Evolutionary conservation across 805 yeast genomes (phyloP).

Genomic region (Ogataea ramenticola): DNA sequence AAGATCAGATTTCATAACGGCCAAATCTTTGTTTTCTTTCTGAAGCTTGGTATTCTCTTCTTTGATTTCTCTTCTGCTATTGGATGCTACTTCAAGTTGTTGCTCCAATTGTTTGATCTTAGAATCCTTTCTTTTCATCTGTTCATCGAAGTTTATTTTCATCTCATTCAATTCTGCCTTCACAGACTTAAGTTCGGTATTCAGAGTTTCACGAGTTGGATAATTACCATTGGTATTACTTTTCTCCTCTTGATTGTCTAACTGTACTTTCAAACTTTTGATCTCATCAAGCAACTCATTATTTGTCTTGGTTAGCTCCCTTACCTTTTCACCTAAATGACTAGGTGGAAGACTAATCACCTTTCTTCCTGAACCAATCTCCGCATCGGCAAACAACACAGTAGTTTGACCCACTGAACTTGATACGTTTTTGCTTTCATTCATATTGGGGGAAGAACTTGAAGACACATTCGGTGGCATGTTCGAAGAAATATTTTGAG

Average conservation of each 20-base stretch:
- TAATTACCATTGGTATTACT: not conserved
- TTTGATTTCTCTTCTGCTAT: constrained; percentile 11
- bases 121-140: constrained; percentile 1
- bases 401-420: constrained; percentile 4
- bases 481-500: constrained; percentile 11
- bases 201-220: constrained; percentile 10
- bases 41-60: constrained; percentile 19
- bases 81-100: constrained; percentile 3
- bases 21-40: constrained; percentile 18
- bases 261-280: constrained; percentile 5
- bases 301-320: constrained; percentile 18
- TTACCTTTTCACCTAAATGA: constrained; percentile 18
- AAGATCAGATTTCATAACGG: constrained; percentile 50
- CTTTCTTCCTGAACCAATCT: constrained; percentile 14
- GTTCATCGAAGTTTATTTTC: not conserved
- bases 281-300: constrained; percentile 9
- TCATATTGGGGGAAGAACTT: not conserved
- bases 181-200: constrained; percentile 10
- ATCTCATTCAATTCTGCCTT: constrained; percentile 6
- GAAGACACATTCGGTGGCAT: not conserved
- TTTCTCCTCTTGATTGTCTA: not conserved
- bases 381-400: constrained; percentile 11
- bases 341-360: constrained; percentile 21
- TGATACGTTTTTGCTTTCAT: not conserved
- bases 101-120: constrained; percentile 3